These are phyloP conservation scores for Forsythia viridissima DNA, from an alignment of 257 asterid genomes.

Conservation along the genomic window DNA sequence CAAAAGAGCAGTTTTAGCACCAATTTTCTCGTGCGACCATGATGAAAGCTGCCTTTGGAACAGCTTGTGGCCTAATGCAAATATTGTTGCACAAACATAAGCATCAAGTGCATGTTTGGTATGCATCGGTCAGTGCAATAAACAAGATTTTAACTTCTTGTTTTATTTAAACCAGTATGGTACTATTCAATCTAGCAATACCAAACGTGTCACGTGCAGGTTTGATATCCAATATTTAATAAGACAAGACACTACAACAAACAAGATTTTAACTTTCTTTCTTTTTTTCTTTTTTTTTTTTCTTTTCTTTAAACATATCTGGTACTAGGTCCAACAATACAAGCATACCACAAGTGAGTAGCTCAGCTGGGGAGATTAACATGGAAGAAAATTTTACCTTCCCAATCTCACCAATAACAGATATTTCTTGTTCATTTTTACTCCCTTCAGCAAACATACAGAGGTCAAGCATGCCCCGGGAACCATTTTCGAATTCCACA, in stretches of 20 bases:
- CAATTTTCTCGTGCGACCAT: not conserved
- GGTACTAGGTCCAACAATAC: no score
- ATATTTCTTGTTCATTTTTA: constrained; percentile 89
- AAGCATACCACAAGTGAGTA: not conserved
- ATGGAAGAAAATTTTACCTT: constrained; percentile 52
- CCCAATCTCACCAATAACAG: constrained; percentile 83
- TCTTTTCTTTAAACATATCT: no score
- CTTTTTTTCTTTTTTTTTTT: no score
- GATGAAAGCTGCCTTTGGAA: not conserved
- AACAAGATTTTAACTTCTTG: not conserved
- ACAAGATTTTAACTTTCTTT: not conserved
- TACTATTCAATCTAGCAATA: no score
- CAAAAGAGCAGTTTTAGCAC: not conserved
- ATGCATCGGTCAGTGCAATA: no score
- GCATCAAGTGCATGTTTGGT: not conserved
- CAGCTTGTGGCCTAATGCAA: not conserved
- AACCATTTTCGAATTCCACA: constrained; percentile 78
- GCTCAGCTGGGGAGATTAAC: not conserved
- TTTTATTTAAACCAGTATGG: no score
- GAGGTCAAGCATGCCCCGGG: constrained; percentile 87
- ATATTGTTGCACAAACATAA: not conserved
- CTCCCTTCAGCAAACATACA: constrained; percentile 99
- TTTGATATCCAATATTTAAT: no score
- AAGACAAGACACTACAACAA: no score
- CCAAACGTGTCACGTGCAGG: no score